These are phyloP conservation scores for Zymoseptoria crescenta DNA, from an alignment of 2,329 filamentous ascomycete genomes.

Conservation along the genomic window DNA sequence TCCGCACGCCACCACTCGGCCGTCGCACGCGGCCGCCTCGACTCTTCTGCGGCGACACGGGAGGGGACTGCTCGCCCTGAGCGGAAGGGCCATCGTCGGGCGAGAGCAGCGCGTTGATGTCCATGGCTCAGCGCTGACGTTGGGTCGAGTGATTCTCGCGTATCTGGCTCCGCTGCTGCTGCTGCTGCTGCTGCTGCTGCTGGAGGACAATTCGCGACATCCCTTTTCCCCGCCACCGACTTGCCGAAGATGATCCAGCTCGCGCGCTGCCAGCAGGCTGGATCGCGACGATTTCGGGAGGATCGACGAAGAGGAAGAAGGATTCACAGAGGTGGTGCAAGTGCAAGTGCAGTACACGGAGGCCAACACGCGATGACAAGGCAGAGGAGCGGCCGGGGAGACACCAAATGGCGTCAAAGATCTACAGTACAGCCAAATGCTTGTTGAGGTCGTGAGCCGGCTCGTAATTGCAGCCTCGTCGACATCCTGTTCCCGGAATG, in stretches of 20 bases:
- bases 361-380: neutral
- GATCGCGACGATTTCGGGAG: neutral
- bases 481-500: no score
- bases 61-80: conserved; percentile 1
- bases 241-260: neutral
- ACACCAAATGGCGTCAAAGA: no score
- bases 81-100: conserved; percentile 36
- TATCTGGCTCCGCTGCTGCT: neutral
- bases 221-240: neutral
- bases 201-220: neutral
- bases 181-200: neutral
- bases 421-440: no score
- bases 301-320: neutral
- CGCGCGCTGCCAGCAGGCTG: neutral
- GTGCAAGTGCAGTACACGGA: neutral
- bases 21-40: conserved; percentile 6
- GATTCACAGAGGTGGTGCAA: neutral
- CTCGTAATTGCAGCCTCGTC: no score
- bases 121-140: conserved; percentile 28
- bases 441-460: no score
- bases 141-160: neutral
- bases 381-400: neutral
- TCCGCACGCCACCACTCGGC: conserved; percentile 24
- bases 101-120: conserved; percentile 44
- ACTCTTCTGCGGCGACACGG: conserved; percentile 3